phyloP scores from a whole-genome alignment of 2,329 filamentous ascomycete species.

The Zarea fungicola region DNA sequence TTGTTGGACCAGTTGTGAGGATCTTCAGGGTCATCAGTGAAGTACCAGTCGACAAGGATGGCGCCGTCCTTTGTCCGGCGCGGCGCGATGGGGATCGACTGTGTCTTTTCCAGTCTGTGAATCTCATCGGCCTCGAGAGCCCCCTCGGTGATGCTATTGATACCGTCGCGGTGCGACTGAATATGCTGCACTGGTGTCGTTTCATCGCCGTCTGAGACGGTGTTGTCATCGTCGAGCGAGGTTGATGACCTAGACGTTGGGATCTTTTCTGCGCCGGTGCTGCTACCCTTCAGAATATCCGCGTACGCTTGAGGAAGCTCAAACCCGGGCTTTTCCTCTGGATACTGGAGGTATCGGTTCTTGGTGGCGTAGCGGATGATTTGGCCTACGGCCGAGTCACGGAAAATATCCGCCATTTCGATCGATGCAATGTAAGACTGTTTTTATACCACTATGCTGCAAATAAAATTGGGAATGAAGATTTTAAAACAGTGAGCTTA shows the following conservation, averaged over 20 bases:
- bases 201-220: background rate
- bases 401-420: constrained; percentile 32
- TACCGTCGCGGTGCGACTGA: constrained; percentile 4
- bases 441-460: background rate
- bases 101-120: constrained; percentile 34
- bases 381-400: constrained; percentile 56
- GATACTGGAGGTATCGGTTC: constrained; percentile 51
- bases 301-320: constrained; percentile 40
- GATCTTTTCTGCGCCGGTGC: constrained; percentile 14
- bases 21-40: constrained; percentile 49
- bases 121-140: constrained; percentile 33
- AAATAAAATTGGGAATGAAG: background rate
- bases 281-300: constrained; percentile 28
- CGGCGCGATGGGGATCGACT: constrained; percentile 45
- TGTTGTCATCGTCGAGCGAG: background rate
- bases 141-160: constrained; percentile 26
- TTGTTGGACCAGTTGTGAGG: constrained; percentile 49
- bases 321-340: constrained; percentile 54
- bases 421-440: background rate
- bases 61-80: constrained; percentile 44
- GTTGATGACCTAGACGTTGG: constrained; percentile 10
- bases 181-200: background rate
- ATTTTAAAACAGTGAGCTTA: too few relatives aligned
- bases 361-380: constrained; percentile 49
- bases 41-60: constrained; percentile 51